These are phyloP conservation scores for Pyrus betulifolia DNA, from an alignment of 306 rosid genomes.

Conservation along the genomic window DNA sequence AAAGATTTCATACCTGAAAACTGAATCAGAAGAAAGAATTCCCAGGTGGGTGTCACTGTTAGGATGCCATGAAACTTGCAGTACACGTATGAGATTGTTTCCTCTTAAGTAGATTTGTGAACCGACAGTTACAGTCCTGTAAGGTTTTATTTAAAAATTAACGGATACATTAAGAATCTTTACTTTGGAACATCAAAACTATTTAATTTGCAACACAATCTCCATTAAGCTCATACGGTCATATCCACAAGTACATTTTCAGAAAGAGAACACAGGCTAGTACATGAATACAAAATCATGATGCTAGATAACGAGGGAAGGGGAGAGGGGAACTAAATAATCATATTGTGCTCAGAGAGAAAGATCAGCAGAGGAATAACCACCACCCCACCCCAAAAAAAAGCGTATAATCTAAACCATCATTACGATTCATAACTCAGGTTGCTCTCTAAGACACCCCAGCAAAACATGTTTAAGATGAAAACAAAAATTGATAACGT, in stretches of 20 bases:
- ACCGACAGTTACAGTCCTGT: conserved; percentile 71
- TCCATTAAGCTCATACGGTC: too few relatives aligned
- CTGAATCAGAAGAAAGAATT: conserved; percentile 87
- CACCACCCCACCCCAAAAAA: too few relatives aligned
- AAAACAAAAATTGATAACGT: neutral
- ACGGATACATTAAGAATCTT: neutral
- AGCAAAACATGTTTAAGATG: neutral
- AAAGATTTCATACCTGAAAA: conserved; percentile 58
- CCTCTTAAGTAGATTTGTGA: conserved; percentile 39
- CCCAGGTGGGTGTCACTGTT: conserved; percentile 79
- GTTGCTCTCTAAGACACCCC: neutral
- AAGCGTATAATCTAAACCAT: neutral
- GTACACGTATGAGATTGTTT: conserved; percentile 45
- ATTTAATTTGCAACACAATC: neutral
- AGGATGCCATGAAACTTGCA: conserved; percentile 84
- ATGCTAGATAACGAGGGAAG: too few relatives aligned
- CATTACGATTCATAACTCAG: neutral
- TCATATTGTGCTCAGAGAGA: neutral
- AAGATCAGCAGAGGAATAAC: neutral
- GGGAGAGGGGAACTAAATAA: neutral
- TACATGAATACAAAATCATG: neutral
- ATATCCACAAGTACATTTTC: neutral
- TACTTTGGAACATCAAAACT: neutral
- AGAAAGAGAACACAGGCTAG: neutral
- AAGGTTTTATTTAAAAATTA: conserved; percentile 7